These are phyloP conservation scores for Rhododendron vialii DNA, from an alignment of 148 eudicot species.

Conservation along the genomic window DNA sequence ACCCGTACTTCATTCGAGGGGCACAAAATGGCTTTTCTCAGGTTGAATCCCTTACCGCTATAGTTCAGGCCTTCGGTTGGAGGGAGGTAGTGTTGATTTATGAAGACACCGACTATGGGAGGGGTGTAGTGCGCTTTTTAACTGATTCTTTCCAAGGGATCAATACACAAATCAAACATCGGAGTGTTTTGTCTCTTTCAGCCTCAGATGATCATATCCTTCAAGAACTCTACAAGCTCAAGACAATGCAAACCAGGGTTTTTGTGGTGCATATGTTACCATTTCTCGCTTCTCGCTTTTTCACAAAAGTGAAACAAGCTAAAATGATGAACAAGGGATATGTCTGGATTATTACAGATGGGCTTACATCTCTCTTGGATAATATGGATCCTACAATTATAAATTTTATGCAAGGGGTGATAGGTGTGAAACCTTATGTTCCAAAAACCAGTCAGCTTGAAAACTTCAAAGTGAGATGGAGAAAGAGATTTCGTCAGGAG, in stretches of 20 bases:
- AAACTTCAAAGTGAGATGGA: conserved; percentile 39
- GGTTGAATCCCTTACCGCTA: conserved; percentile 39
- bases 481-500: conserved; percentile 25
- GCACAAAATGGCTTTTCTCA: conserved; percentile 39
- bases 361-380: conserved; percentile 36
- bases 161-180: conserved; percentile 26
- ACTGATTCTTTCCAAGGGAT: conserved; percentile 30
- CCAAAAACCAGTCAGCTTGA: conserved; percentile 27
- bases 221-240: conserved; percentile 45
- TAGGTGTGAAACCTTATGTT: conserved; percentile 58
- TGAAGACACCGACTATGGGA: conserved; percentile 44
- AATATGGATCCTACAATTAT: conserved; percentile 22
- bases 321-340: conserved; percentile 67
- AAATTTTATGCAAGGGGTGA: conserved; percentile 58
- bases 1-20: conserved; percentile 54
- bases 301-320: conserved; percentile 33
- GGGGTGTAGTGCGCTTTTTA: conserved; percentile 39
- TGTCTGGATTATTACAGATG: conserved; percentile 65
- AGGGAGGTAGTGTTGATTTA: conserved; percentile 48
- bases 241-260: conserved; percentile 53
- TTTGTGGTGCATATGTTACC: conserved; percentile 63
- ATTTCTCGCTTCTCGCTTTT: conserved; percentile 38
- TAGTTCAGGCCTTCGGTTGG: conserved; percentile 60
- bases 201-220: conserved; percentile 37
- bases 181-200: conserved; percentile 37